Base-by-base conservation (phyloP, 2,329 filamentous ascomycete genomes). In the Alternaria alternata region DNA sequence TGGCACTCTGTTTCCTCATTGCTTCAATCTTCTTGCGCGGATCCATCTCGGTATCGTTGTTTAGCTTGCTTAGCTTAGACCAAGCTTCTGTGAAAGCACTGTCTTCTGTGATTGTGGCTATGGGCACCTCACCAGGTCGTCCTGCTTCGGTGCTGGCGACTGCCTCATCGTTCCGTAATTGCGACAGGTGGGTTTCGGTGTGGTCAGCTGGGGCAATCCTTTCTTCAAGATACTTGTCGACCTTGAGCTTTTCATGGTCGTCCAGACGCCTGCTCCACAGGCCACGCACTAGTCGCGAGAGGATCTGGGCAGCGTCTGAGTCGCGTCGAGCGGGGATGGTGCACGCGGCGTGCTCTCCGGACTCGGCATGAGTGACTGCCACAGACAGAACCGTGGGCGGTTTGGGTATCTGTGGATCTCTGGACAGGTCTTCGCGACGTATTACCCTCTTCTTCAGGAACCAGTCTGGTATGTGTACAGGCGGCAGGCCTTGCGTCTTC, bases 381-480 rank as follows among this genome's bases (percentile, higher is more conserved):
- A 78, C 53, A 0, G 70, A 69, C 22, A 74, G 66, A 26, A 67
- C 44, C 4, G 63, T 62, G 28, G 60, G 58, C 3, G 54, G 51
- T n/a, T 58, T 61, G 54, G 62, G 57, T 28, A 49, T 43, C 5
- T 53, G 60, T 22, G 55, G 38, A 24, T 64, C 62, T 30, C 51
- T 34, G 16, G 58, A 59, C 26, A 63, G 36, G 28, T 80, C 75
- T 32, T 81, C 75, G 30, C 75, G 69, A 9, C 82, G 68, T 47
- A 74, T 72, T 28, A 91, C 82, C 55, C 85, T 85, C 20, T 79
- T 74, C 39, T 83, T 77, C 54, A 87, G 75, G 62, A 91, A 91
- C 75, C 82, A 84, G 57, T 81, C 75, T 0, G 89, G 87, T 14
- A 91, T 77, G 51, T 83, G 79, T 5, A 81, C 74, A 20, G 79